Evolutionary conservation across 2,329 filamentous ascomycete genomes (phyloP).

Genomic region (Cladosporium halotolerans): DNA sequence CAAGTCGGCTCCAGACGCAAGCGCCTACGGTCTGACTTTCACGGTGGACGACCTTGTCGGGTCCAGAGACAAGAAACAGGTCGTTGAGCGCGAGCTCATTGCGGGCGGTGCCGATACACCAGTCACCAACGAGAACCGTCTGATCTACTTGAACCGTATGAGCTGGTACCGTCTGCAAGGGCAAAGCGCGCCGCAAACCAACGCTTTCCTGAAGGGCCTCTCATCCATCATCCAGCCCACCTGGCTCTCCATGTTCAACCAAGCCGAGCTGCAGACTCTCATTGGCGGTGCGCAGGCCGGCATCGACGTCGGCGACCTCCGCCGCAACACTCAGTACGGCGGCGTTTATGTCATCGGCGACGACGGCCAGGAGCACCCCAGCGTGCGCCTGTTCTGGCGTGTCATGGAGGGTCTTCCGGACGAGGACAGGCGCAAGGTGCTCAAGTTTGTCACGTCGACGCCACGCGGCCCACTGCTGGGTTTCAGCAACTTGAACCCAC

Average conservation of each 20-base stretch:
- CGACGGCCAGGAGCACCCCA: slow-evolving; percentile 78
- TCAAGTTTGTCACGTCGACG: slow-evolving; percentile 94
- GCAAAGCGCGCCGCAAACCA: slow-evolving; percentile 75
- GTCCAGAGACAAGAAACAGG: slow-evolving; percentile 41
- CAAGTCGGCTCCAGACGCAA: slow-evolving; percentile 76
- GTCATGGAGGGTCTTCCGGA: slow-evolving; percentile 74
- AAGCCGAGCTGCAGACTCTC: slow-evolving; percentile 85
- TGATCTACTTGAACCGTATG: slow-evolving; percentile 91
- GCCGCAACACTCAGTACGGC: slow-evolving; percentile 76
- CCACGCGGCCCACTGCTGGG: slow-evolving; percentile 84
- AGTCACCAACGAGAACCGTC: slow-evolving; percentile 87
- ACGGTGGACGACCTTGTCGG: slow-evolving; percentile 69
- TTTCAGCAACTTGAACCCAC: slow-evolving; percentile 76
- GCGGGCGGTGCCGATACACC: slow-evolving; percentile 66
- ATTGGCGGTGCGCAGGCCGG: slow-evolving; percentile 75
- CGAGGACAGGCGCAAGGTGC: slow-evolving; percentile 70
- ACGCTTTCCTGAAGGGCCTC: slow-evolving; percentile 80
- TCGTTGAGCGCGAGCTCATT: slow-evolving; percentile 68
- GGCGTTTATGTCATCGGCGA: slow-evolving; percentile 87
- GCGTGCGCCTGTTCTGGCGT: slow-evolving; percentile 82
- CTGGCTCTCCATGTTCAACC: slow-evolving; percentile 99
- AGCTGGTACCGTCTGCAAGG: slow-evolving; percentile 77
- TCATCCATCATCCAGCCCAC: slow-evolving; percentile 80
- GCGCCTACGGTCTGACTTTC: slow-evolving; percentile 78
- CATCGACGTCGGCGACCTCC: slow-evolving; percentile 81